A percentile compares a stretch with the other conserved stretches of the same genome.
These are phyloP conservation scores for Sporothrix schenckii DNA, from an alignment of 2,329 filamentous ascomycete species.

Conservation along the genomic window DNA sequence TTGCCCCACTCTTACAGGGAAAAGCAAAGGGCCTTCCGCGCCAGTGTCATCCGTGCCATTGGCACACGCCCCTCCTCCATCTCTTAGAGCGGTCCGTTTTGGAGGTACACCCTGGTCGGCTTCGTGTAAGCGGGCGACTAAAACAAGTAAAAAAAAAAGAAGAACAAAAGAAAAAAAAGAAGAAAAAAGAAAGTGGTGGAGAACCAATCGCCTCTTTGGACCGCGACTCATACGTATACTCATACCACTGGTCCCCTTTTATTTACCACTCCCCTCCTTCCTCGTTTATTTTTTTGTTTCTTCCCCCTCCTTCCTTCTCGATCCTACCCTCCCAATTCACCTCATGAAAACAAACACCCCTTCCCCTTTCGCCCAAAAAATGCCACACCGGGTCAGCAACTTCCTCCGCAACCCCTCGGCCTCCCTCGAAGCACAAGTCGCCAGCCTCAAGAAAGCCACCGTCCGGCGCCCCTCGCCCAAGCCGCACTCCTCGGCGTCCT, in stretches of 20 bases:
- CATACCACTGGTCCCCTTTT: background rate
- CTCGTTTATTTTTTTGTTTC: background rate
- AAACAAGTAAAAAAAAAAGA: constrained; percentile 14
- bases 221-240: background rate
- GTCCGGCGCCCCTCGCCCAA: constrained; percentile 42
- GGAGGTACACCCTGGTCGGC: background rate
- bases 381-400: constrained; percentile 62
- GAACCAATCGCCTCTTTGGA: background rate
- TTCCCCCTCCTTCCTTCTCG: background rate
- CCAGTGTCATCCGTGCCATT: background rate
- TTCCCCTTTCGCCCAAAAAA: constrained; percentile 39
- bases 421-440: constrained; percentile 52
- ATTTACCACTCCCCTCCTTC: constrained; percentile 7
- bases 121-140: constrained; percentile 25
- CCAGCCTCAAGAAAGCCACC: constrained; percentile 52
- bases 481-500: constrained; percentile 28
- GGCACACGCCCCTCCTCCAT: constrained; percentile 13
- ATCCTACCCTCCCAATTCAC: constrained; percentile 23
- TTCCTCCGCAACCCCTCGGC: constrained; percentile 60
- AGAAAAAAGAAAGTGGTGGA: constrained; percentile 17
- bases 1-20: constrained; percentile 23
- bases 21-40: constrained; percentile 12
- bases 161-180: constrained; percentile 5
- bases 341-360: background rate
- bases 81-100: background rate